phyloP scores from a whole-genome alignment of 352 stramenopile species.

The Stramenopiles sp. region DNA sequence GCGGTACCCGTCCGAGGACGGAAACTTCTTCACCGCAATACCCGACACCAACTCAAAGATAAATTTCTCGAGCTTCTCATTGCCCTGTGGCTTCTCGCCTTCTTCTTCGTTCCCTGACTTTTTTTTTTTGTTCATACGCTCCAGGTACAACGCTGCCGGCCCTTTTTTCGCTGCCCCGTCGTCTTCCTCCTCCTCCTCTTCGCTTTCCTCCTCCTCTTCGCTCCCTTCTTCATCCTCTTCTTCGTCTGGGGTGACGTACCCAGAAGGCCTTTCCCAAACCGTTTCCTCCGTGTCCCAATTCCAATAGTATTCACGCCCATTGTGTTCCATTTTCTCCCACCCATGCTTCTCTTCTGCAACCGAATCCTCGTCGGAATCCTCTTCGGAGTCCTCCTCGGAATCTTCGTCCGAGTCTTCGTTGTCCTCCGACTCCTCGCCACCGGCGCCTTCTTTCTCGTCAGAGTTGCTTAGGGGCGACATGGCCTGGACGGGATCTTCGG shows the following conservation, averaged over 20 bases:
- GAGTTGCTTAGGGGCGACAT: no score
- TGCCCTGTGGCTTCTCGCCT: not conserved
- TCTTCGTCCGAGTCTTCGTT: not conserved
- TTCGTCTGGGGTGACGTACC: not conserved
- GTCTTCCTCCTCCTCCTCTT: not conserved
- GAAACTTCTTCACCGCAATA: not conserved
- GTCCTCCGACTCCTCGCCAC: not conserved
- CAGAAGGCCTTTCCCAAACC: not conserved
- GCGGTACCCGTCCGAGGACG: not conserved
- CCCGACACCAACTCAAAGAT: not conserved
- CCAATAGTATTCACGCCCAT: not conserved
- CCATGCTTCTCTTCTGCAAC: not conserved
- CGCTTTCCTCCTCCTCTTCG: not conserved
- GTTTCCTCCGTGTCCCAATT: not conserved
- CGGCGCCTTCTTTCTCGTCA: not conserved
- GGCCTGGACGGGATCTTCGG: no score
- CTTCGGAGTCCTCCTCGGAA: not conserved
- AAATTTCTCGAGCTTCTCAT: not conserved
- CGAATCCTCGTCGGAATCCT: not conserved
- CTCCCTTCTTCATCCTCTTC: not conserved
- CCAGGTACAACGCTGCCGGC: not conserved
- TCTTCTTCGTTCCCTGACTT: not conserved
- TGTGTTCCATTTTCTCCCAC: not conserved
- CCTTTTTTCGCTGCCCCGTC: not conserved
- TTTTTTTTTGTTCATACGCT: constrained; percentile 4